Evolutionary conservation across 2,329 filamentous ascomycete genomes (phyloP), one percentile per base, ranked within the genome.

Genomic region (Zopfia rhizophila): DNA sequence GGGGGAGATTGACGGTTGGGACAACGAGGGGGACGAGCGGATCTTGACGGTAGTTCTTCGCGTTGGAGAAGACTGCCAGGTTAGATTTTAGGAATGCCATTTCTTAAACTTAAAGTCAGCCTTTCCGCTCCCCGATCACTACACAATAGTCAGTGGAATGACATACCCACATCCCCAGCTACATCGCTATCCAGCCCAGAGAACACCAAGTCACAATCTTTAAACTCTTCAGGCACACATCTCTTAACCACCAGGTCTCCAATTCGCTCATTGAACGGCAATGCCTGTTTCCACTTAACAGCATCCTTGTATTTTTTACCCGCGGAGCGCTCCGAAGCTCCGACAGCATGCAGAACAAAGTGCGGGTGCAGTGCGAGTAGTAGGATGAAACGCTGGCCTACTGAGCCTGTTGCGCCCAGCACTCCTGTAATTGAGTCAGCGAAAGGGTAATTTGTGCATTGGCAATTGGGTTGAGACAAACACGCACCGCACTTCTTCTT

Each of bases 231-330:
- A 1, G 94, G 84, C 65, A 78, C 87, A 78, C 94, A 97, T 68
- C 90, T 87, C 68, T 90, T 88, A 45, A 97, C 89, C 4, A 96
- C 82, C 61, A 97, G 80, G 55, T 92, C 87, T 57, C 85, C 90
- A 47, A 96, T 76, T 54, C 80, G 80, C 53, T 86, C 79, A 30
- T 87, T 87, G 82, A 97, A 95, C 42, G 91, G 89, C 45, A 84
- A 78, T 7, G 89, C 83, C 77, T 97, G 93, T 81, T 97, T 97
- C 94, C 94, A 97, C 63, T 85, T 85, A 53, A 95, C 92, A 27
- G 92, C 93, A 82, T 96, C 91, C 74, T 87, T 88, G 80, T 97
- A 97, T 69, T 88, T 89, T 81, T 97, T 97, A 66, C 92, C 92
- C 5, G 90, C 91, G 7, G 91, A 96, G 48, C 90, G 85, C 48